Evolutionary conservation across 176 grass and related monocot genomes (phyloP).

Genomic region (Pharus latifolius): DNA sequence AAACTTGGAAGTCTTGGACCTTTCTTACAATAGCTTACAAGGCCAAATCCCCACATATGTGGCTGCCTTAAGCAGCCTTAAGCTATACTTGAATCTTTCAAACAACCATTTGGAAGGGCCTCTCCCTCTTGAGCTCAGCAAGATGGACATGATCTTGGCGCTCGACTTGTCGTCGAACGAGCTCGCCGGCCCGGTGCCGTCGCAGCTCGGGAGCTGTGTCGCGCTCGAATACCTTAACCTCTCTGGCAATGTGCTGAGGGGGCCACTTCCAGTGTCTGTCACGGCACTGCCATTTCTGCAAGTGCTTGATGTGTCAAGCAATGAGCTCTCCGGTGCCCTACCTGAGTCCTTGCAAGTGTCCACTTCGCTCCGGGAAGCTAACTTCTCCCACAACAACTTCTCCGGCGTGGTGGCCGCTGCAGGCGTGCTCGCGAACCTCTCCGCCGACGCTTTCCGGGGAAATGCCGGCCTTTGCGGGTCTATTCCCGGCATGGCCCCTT

Average conservation of each 20-base stretch:
- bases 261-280: constrained; percentile 42
- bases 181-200: constrained; percentile 42
- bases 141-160: constrained; percentile 74
- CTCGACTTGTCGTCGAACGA: constrained; percentile 58
- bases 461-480: constrained; percentile 49
- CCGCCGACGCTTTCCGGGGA: constrained; percentile 32
- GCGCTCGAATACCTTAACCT: constrained; percentile 82
- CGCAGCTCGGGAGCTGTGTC: constrained; percentile 63
- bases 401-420: constrained; percentile 35
- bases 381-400: constrained; percentile 74
- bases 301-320: constrained; percentile 52
- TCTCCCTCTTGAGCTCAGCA: constrained; percentile 57
- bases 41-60: constrained; percentile 33
- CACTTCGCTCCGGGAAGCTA: constrained; percentile 33
- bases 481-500: constrained; percentile 18
- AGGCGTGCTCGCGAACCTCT: constrained; percentile 40
- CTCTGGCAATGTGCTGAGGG: constrained; percentile 45
- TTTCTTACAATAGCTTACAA: constrained; percentile 51
- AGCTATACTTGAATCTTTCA: constrained; percentile 69
- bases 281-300: constrained; percentile 55
- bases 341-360: constrained; percentile 35
- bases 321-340: constrained; percentile 29
- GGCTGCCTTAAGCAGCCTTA: constrained; percentile 54
- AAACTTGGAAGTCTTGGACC: constrained; percentile 41
- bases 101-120: constrained; percentile 57